Evolutionary conservation across 2,329 filamentous ascomycete genomes (phyloP).

Genomic region (Ceratocystis lukuohia): DNA sequence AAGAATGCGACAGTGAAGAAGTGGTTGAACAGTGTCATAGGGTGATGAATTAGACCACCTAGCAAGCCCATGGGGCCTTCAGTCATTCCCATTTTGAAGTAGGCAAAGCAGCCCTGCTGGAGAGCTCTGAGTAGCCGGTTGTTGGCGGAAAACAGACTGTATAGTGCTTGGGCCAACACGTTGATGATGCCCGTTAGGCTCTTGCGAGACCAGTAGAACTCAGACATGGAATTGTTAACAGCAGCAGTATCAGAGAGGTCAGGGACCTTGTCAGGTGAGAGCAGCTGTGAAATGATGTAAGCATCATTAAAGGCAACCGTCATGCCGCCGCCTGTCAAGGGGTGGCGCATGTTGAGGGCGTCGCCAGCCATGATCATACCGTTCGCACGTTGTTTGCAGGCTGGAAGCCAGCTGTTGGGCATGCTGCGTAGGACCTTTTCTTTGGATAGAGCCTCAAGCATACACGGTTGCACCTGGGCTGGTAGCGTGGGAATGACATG

Average conservation of each 20-base stretch:
- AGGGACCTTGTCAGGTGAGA: slow-evolving; percentile 56
- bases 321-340: slow-evolving; percentile 93
- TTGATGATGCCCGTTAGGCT: slow-evolving; percentile 77
- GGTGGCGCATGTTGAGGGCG: slow-evolving; percentile 98
- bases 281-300: slow-evolving; percentile 58
- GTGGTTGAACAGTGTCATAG: slow-evolving; percentile 69
- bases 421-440: slow-evolving; percentile 68
- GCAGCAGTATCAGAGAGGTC: slow-evolving; percentile 52
- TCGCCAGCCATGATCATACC: slow-evolving; percentile 79
- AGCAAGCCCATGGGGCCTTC: slow-evolving; percentile 71
- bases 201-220: slow-evolving; percentile 84
- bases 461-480: slow-evolving; percentile 54
- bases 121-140: slow-evolving; percentile 64
- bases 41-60: slow-evolving; percentile 65
- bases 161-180: slow-evolving; percentile 90
- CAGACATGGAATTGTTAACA: slow-evolving; percentile 54
- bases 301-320: slow-evolving; percentile 94
- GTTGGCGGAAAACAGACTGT: slow-evolving; percentile 79
- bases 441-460: slow-evolving; percentile 61
- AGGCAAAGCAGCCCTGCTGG: slow-evolving; percentile 80
- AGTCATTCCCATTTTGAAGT: slow-evolving; percentile 67
- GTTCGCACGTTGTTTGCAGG: slow-evolving; percentile 41
- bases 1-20: slow-evolving; percentile 91
- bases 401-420: slow-evolving; percentile 90
- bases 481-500: slow-evolving; percentile 70